Evolutionary conservation across 805 yeast species (phyloP), one percentile per base, ranked within the genome.

Genomic region (Teunomyces tritomae): DNA sequence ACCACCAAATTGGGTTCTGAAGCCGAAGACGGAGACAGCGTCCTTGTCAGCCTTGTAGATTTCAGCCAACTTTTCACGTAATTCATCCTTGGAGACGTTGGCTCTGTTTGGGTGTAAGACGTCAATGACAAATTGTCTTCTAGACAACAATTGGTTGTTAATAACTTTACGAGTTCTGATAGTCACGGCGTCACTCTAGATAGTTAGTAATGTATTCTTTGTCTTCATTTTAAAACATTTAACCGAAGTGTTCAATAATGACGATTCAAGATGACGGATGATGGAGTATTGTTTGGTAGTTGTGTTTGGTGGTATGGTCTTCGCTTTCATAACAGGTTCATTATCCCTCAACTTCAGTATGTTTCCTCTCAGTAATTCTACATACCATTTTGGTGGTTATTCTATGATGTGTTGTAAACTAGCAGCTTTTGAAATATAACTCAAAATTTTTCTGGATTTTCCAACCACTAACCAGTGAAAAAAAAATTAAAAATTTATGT

Each of bases 1-100:
- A 79, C 99, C 99, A 89, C 99, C 99, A 78, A 82, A 94, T 79
- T 89, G 95, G 69, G 98, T 94, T 85, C 96, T 88, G 96, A 94
- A 89, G 76, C 98, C 98, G 73, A 94, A 94, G 65, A 92, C 99
- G 60, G 98, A 91, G 59, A 89, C 91, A 68, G 92, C 86, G 67
- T 88, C 95, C 82, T 87, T 87, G 70, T 87, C 95, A 70, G 90
- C 79, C 82, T 87, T 87, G 94, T 89, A 89, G 68, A 82, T 78
- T 65, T 83, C 83, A 72, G 96, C 88, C 68, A 89, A 82, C 76
- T 82, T 87, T 77, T 87, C 98, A 76, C 98, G 89, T 78, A 94
- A 85, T 80, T 94, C 99, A 76, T 90, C 97, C 89, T 94, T 94
- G 74, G 99, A 85, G 73, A 94, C 97, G 82, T 92, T 94, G 69